Conservation (phyloP, 1,139 yeast genomes). For the Debaryomycetaceae sp. region DNA sequence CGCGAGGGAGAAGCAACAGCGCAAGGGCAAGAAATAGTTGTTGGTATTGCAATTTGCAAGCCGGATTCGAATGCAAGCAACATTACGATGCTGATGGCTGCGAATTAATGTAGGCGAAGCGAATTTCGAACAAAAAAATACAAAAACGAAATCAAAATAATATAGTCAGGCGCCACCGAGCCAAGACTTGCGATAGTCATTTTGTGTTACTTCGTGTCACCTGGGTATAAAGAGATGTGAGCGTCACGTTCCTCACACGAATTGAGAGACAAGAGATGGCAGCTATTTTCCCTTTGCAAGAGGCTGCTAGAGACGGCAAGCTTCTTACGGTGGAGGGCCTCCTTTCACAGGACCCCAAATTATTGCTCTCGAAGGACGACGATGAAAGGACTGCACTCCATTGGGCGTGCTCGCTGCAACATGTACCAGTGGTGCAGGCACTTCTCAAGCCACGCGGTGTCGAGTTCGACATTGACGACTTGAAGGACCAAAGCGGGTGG, state of each 20-base stretch:
- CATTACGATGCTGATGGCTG: too few relatives aligned
- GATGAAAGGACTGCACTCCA: slow-evolving; percentile 83
- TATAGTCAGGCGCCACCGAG: too few relatives aligned
- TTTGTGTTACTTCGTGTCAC: too few relatives aligned
- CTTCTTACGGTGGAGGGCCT: slow-evolving; percentile 44
- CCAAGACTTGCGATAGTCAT: too few relatives aligned
- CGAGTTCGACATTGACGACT: slow-evolving; percentile 60
- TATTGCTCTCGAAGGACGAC: slow-evolving; percentile 48
- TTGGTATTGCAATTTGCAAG: too few relatives aligned
- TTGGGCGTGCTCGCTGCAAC: slow-evolving; percentile 79
- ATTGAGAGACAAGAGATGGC: slow-evolving; percentile 33
- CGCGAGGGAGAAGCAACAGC: slow-evolving; percentile 74
- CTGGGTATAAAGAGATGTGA: too few relatives aligned
- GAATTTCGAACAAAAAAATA: too few relatives aligned
- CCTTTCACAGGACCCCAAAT: slow-evolving; percentile 43
- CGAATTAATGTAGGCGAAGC: too few relatives aligned
- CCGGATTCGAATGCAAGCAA: too few relatives aligned
- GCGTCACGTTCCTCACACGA: too few relatives aligned
- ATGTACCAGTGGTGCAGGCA: slow-evolving; percentile 48
- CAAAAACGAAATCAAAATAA: too few relatives aligned
- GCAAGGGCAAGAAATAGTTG: slow-evolving; percentile 36
- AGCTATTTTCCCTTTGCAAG: slow-evolving; percentile 34
- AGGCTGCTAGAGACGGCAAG: slow-evolving; percentile 58
- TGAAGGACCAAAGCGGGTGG: slow-evolving; percentile 78
- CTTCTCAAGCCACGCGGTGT: slow-evolving; percentile 37